Base-by-base conservation (phyloP, 768 basidiomycete genomes). In the Phylloporus scabripes region DNA sequence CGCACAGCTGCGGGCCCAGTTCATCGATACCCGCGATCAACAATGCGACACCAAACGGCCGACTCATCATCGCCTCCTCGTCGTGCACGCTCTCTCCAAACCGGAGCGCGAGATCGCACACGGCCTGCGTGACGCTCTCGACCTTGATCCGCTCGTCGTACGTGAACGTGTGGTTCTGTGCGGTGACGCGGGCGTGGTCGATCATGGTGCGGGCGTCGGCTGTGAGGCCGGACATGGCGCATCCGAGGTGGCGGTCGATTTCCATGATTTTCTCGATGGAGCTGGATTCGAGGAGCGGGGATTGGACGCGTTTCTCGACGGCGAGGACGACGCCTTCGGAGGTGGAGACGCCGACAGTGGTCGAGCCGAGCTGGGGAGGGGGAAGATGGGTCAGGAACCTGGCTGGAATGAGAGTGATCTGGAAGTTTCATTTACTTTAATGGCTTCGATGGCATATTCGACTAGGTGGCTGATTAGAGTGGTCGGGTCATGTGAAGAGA, bases 251-350 rank as follows among this genome's bases (percentile, higher is more conserved):
- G 11, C 69, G 57, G 72, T 98, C 96, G 61, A 99, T 98, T 74
- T 99, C 96, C 95, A 99, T 97, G 66, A 98, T 98, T 77, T 98
- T 98, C 69, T 99, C 95, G 63, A 99, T 93, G 48, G 93, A 94
- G 54, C 81, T 87, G 34, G 92, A 83, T 73, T 97, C 96, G 61
- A 98, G 82, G 42, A 99, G 80, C 9, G 93, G 90, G 0, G 94
- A 97, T 69, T 96, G 93, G 45, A 96, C 92, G 68, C 96, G 93
- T 74, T 99, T 98, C 76, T 99, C 96, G 57, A 98, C 92, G 47
- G 82, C 96, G 50, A 99, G 85, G 56, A 98, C 77, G 58, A 93
- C 87, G 51, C 96, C 96, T 59, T 89, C 77, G 33, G 84, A 78
- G 28, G 96, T 97, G 62, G 83, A 82, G 65, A 98, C 87, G 51